Evolutionary conservation across 2,329 filamentous ascomycete genomes (phyloP), one percentile per base, ranked within the genome.

Genomic region (Ilyonectria destructans): DNA sequence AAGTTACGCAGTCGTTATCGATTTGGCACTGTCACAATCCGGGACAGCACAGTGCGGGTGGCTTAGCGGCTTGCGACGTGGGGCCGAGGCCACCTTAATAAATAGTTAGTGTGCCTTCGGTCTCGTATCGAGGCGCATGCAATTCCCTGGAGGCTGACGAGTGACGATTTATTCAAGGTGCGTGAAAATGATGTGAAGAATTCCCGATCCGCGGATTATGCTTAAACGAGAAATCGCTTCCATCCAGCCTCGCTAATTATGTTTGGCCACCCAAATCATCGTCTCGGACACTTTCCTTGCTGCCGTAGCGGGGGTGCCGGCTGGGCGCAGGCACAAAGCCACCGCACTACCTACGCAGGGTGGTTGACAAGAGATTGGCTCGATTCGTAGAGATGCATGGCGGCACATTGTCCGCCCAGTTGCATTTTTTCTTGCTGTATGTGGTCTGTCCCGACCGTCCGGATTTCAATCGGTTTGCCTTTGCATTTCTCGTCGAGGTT

Each of bases 41-140:
- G 6, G 23, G 49, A n/a, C 12, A 40, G 51, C 51, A 65, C 63
- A 65, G 63, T 65, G 63, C 51, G 51, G 10, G 29, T 29, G 57
- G 26, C 26, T 51, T 49, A 52, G 51, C n/a, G 48, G 7, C 43
- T 37, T 59, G 51, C 19, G 31, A 7, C 26, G 61, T 57, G 51
- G 57, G 62, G 62, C 23, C 23, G 48, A 29, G 15, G 17, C 6
- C 48, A 23, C 8, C 19, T n/a, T 33, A 33, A 33, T 33, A 33
- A 33, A 31, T 51, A 51, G 48, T 52, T 19, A 19, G 51, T 54
- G n/a, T 33, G 51, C 15, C 51, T 37, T 21, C 23, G 17, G 19
- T 46, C 45, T 46, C 45, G 19, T 21, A n/a, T 43, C 15, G 40
- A 43, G 40, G 8, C 40, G 40, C 40, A 4, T 6, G 40, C 40